Conservation (phyloP, 768 basidiomycete genomes). For the Infundibulicybe gibba region DNA sequence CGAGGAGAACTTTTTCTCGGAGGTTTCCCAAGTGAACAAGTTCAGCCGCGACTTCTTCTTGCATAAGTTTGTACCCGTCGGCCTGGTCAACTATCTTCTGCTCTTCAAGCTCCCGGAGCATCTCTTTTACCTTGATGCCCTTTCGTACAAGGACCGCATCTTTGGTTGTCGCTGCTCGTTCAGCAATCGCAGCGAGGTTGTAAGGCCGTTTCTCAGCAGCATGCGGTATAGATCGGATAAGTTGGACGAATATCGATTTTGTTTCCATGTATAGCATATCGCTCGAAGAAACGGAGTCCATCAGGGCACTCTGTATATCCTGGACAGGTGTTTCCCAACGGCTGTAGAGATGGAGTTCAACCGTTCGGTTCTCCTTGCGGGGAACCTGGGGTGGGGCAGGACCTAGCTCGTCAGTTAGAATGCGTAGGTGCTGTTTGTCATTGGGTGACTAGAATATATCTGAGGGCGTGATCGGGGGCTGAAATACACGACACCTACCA, state of each 20-base stretch:
- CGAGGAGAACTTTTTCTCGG: slow-evolving; percentile 90
- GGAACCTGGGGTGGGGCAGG: slow-evolving; percentile 93
- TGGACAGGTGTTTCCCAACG: slow-evolving; percentile 99
- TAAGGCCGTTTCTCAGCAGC: slow-evolving; percentile 84
- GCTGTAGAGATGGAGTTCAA: slow-evolving; percentile 90
- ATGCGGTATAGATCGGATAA: slow-evolving; percentile 91
- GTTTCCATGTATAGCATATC: slow-evolving; percentile 99
- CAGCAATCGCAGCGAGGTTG: slow-evolving; percentile 84
- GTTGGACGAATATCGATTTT: slow-evolving; percentile 97
- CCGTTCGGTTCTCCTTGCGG: slow-evolving; percentile 94
- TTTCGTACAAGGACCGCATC: slow-evolving; percentile 93
- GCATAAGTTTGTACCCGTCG: slow-evolving; percentile 93
- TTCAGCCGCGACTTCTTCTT: slow-evolving; percentile 95
- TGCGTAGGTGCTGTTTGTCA: slow-evolving; percentile 96
- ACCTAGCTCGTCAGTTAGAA: slow-evolving; percentile 94
- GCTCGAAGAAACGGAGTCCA: slow-evolving; percentile 95
- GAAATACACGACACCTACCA: slow-evolving; percentile 51
- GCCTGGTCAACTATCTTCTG: slow-evolving; percentile 75
- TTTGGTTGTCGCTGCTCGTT: slow-evolving; percentile 95
- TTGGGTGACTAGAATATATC: slow-evolving; percentile 72
- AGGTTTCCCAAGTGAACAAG: slow-evolving; percentile 95
- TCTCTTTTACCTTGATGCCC: slow-evolving; percentile 99
- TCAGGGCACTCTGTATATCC: slow-evolving; percentile 92
- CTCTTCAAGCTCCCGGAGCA: slow-evolving; percentile 94
- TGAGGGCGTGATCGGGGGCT: slow-evolving; percentile 2